Conservation (phyloP, 2,329 filamentous ascomycete species). For the Aureobasidium mangrovei region DNA sequence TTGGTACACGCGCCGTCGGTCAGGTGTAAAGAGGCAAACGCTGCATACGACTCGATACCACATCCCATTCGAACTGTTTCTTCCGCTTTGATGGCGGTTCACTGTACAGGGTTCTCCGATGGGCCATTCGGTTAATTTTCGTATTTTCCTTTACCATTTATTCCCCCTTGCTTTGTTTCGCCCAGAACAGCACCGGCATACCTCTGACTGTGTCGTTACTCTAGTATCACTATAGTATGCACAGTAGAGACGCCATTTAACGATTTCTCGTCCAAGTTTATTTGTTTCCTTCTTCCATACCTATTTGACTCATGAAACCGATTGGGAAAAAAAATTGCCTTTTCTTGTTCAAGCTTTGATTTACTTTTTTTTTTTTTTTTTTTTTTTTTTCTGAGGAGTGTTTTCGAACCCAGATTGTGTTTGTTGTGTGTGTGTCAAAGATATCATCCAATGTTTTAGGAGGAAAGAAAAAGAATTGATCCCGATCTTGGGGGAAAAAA, state of each 20-base stretch:
- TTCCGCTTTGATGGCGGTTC: neutral
- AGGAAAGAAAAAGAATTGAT: no score
- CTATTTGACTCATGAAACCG: no score
- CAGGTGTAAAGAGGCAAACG: conserved; percentile 1
- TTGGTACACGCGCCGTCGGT: conserved; percentile 3
- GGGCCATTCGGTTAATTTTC: conserved; percentile 5
- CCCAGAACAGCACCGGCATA: neutral
- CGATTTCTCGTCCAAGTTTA: neutral
- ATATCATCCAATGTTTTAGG: no score
- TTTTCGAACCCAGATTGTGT: neutral
- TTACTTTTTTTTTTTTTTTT: neutral
- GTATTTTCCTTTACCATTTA: neutral
- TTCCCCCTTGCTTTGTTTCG: conserved; percentile 3
- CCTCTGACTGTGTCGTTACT: no score
- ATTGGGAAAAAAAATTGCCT: neutral
- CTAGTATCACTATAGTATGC: neutral
- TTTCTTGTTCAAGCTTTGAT: neutral
- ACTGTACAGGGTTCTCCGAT: conserved; percentile 4
- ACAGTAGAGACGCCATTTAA: neutral
- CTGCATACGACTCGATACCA: conserved; percentile 5
- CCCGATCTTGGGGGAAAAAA: no score
- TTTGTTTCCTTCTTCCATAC: no score
- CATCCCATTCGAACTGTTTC: neutral
- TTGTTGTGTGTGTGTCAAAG: neutral
- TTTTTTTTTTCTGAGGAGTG: neutral